Evolutionary conservation across 2,329 filamentous ascomycete genomes (phyloP), one percentile per base, ranked within the genome.

Genomic region (Diaporthe amygdali): DNA sequence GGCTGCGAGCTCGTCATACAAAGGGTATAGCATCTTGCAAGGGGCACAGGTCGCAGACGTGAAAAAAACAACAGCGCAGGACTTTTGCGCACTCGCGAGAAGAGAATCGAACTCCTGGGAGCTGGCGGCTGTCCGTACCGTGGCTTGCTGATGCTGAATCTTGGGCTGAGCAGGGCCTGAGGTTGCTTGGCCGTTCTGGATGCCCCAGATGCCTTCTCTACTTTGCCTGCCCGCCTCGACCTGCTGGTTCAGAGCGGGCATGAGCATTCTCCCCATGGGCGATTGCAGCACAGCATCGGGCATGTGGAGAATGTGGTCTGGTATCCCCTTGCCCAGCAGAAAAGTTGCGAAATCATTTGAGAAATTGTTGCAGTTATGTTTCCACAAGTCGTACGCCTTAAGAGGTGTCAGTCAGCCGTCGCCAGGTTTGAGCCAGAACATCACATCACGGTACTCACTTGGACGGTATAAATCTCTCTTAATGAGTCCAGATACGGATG

Each of bases 361-460:
- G 81, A 98, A 99, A 81, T 98, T 98, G 84, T 98, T 99, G 85
- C 96, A 98, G 79, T 99, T 99, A 82, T 98, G 95, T 76, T 84
- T 94, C 80, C 89, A 97, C 6, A 98, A 84, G 78, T 98, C 94
- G 78, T 98, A 98, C 0, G 94, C 93, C 89, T 94, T 74, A 22
- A 10, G n/a, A 32, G 10, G 66, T 25, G 52, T 37, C 73, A 56
- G 68, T 34, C 39, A 32, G 32, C 1, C 30, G 17, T 44, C n/a
- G 14, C 15, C 20, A 30, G 67, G 47, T 54, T 64, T 66, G 8
- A 20, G 39, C n/a, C 47, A 14, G 25, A 37, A 27, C 9, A 20
- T 12, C 17, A 34, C 54, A 32, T 10, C 15, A 1, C 17, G 27
- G 22, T n/a, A 66, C 78, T 63, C 81, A 92, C 93, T 84, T 95